A percentile compares a stretch with the other conserved stretches of the same genome.
These are phyloP conservation scores for Calonectria fujianensis DNA, from an alignment of 2,329 filamentous ascomycete genomes.

Conservation along the genomic window DNA sequence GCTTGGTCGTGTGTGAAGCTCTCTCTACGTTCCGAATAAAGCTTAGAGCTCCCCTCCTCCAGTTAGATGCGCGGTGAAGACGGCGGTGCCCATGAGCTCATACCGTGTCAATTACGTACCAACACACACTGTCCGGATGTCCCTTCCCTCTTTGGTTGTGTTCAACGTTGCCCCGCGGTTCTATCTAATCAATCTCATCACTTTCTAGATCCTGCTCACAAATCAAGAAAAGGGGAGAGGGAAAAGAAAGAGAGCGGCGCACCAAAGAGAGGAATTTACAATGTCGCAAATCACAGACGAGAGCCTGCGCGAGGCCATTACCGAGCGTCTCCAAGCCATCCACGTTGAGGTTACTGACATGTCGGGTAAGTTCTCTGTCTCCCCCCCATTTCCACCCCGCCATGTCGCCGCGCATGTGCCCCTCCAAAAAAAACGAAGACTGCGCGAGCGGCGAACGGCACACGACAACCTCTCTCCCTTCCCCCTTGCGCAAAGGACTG, in stretches of 20 bases:
- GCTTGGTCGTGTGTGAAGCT: neutral
- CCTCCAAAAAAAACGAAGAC: neutral
- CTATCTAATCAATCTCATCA: conserved; percentile 64
- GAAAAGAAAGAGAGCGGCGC: neutral
- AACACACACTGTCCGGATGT: conserved; percentile 45
- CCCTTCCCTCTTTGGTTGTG: conserved; percentile 29
- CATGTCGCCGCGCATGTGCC: conserved; percentile 25
- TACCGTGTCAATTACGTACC: conserved; percentile 52
- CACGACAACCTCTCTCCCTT: neutral
- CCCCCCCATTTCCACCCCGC: conserved; percentile 36
- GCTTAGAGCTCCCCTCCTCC: conserved; percentile 26
- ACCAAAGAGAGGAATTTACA: conserved; percentile 29
- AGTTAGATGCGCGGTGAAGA: conserved; percentile 39
- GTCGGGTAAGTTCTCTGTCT: conserved; percentile 79
- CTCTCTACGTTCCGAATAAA: conserved; percentile 11
- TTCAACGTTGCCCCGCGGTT: conserved; percentile 48
- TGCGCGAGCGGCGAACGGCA: neutral
- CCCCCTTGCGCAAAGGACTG: neutral
- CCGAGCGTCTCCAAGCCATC: conserved; percentile 80
- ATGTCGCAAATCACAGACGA: conserved; percentile 83
- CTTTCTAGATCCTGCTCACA: conserved; percentile 26
- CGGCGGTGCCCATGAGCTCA: conserved; percentile 56
- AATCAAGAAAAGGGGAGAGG: neutral
- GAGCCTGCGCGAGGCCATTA: conserved; percentile 80
- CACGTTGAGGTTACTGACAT: conserved; percentile 94